Evolutionary conservation across 2,329 filamentous ascomycete genomes (phyloP).

Genomic region (Elsinoe fawcettii): DNA sequence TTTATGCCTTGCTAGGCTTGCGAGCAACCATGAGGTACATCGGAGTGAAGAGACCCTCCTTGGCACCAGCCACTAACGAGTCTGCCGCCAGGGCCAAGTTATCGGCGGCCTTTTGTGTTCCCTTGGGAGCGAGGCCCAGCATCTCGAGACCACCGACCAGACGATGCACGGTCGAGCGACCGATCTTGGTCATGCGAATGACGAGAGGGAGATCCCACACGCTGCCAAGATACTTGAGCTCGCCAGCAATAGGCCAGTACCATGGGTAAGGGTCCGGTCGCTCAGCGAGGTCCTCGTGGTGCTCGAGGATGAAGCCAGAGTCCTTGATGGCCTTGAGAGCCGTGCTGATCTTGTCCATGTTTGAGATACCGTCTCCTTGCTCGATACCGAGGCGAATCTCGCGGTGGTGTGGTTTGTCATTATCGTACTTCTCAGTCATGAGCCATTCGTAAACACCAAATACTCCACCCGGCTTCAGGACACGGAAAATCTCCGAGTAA

Average conservation of each 20-base stretch:
- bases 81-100: conserved; percentile 75
- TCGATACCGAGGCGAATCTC: conserved; percentile 91
- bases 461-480: conserved; percentile 88
- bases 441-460: conserved; percentile 99
- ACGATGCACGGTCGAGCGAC: conserved; percentile 65
- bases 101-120: conserved; percentile 92
- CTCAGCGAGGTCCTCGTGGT: conserved; percentile 79
- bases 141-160: conserved; percentile 70
- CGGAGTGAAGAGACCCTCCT: conserved; percentile 89
- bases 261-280: conserved; percentile 70
- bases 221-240: conserved; percentile 75
- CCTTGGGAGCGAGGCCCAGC: conserved; percentile 65
- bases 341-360: conserved; percentile 86
- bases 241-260: conserved; percentile 88
- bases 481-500: conserved; percentile 89
- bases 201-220: conserved; percentile 74
- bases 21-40: conserved; percentile 96
- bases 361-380: conserved; percentile 90
- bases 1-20: conserved; percentile 52
- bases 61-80: conserved; percentile 76
- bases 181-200: conserved; percentile 79
- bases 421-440: conserved; percentile 94
- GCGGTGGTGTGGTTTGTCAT: conserved; percentile 76
- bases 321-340: conserved; percentile 74
- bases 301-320: conserved; percentile 76